These are phyloP conservation scores for Diplodia mutila DNA, from an alignment of 2,329 filamentous ascomycete genomes.

Conservation along the genomic window DNA sequence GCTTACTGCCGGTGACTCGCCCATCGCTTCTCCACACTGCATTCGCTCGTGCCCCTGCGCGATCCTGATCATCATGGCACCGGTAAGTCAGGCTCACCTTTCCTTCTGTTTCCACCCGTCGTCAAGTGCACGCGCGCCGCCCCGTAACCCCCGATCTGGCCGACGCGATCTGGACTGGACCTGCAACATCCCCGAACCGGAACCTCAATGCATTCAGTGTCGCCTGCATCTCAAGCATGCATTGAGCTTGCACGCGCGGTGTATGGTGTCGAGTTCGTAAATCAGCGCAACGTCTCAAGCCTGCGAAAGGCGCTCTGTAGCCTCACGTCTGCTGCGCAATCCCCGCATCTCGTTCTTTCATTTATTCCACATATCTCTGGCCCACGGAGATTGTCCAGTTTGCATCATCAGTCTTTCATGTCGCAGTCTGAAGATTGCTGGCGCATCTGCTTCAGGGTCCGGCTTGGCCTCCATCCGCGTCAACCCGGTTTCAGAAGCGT, in stretches of 20 bases:
- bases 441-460: not conserved
- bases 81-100: not conserved
- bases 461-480: not conserved
- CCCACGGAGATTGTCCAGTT: not conserved
- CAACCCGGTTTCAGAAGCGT: not conserved
- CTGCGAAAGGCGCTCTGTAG: not conserved
- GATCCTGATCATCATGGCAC: conserved; percentile 4
- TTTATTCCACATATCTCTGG: not conserved
- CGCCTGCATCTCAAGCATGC: not conserved
- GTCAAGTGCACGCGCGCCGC: not conserved
- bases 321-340: not conserved
- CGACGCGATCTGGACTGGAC: conserved; percentile 1
- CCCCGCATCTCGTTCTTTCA: not conserved
- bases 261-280: not conserved
- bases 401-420: not conserved
- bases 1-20: not conserved
- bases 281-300: not conserved
- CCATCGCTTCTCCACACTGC: not conserved
- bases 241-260: not conserved
- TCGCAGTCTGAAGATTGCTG: not conserved
- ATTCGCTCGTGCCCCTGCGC: not conserved
- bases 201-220: not conserved
- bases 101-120: not conserved
- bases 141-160: conserved; percentile 18
- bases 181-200: not conserved